Conservation (phyloP, 139 green algal species). For the Picochlorum costavermella region DNA sequence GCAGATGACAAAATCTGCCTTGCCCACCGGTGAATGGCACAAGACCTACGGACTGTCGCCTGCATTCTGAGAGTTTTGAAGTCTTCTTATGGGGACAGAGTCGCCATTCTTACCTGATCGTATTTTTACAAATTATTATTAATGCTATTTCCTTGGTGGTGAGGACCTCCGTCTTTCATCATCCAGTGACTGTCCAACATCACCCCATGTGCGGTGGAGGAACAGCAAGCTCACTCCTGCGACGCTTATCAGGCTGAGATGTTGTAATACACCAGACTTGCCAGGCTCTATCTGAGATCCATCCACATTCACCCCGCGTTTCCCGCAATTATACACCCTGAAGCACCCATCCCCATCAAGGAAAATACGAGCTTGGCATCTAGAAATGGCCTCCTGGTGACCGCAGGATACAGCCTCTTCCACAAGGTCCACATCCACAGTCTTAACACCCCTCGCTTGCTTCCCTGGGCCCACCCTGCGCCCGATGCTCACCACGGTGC, state of each 20-base stretch:
- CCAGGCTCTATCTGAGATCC: constrained; percentile 22
- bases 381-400: constrained; percentile 28
- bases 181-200: too few relatives aligned
- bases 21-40: neutral
- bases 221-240: constrained; percentile 39
- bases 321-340: constrained; percentile 36
- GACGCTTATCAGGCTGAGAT: constrained; percentile 39
- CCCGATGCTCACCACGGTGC: constrained; percentile 29
- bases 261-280: constrained; percentile 17
- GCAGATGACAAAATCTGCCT: neutral
- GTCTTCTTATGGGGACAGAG: neutral
- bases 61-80: constrained; percentile 10
- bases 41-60: neutral
- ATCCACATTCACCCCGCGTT: constrained; percentile 29
- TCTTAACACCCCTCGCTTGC: neutral
- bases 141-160: too few relatives aligned
- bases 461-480: constrained; percentile 16
- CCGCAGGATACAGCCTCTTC: constrained; percentile 1
- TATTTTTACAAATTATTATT: too few relatives aligned
- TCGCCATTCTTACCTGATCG: too few relatives aligned
- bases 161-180: too few relatives aligned
- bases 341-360: constrained; percentile 52
- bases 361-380: constrained; percentile 30
- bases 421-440: constrained; percentile 44
- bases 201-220: too few relatives aligned